A percentile compares a stretch with the other conserved stretches of the same genome.
Conservation (phyloP, 2,329 filamentous ascomycete species). For the Leptographium galeiforme region DNA sequence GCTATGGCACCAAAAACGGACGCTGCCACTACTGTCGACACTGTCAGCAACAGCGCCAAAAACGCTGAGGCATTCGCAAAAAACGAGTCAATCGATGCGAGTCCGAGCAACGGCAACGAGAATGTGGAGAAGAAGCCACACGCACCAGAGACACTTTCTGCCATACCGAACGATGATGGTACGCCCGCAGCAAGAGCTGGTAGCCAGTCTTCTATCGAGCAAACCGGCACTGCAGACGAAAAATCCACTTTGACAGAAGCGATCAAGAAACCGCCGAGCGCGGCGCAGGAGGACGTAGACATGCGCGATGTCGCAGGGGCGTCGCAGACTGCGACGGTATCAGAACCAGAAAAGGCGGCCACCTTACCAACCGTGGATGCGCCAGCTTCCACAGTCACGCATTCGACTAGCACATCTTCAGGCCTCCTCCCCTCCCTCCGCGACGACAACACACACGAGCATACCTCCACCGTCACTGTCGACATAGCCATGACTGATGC, state of each 20-base stretch:
- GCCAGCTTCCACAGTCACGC: background rate
- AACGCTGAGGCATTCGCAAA: conserved; percentile 5
- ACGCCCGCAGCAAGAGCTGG: background rate
- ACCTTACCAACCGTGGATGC: background rate
- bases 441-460: conserved; percentile 20
- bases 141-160: background rate
- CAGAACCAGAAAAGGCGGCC: background rate
- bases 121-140: background rate
- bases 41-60: background rate
- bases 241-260: background rate
- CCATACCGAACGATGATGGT: background rate
- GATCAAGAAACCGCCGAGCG: background rate
- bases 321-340: background rate
- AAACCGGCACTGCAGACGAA: background rate
- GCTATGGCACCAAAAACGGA: background rate
- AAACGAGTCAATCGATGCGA: background rate
- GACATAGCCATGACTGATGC: conserved; percentile 29
- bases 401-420: conserved; percentile 1
- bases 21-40: no score
- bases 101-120: background rate
- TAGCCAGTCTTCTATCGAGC: background rate
- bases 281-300: background rate
- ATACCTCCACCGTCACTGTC: conserved; percentile 15
- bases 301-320: background rate
- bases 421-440: conserved; percentile 10